Base-by-base conservation (phyloP, 2,329 filamentous ascomycete species). In the Ceratocystis eucalypticola region DNA sequence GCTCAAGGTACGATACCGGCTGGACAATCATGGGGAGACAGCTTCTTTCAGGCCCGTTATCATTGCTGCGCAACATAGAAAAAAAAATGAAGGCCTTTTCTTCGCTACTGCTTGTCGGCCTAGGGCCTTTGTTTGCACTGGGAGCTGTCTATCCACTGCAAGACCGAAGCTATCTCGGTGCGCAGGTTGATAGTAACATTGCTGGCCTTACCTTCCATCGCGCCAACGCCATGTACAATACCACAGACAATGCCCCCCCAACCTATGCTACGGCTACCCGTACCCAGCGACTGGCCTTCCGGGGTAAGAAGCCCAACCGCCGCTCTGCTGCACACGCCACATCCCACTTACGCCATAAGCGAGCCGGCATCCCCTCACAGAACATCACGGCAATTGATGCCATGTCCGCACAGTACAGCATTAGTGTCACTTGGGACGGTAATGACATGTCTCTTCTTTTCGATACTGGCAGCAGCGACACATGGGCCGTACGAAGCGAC, bases 391-490 rank as follows among this genome's bases (percentile, higher is more conserved):
- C 73, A n/a, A 70, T 77, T 2, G 74, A 74, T 1, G 71, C 72
- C 12, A 76, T 74, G 62, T 77, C 76, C 5, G 78, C 76, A 1
- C 76, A 78, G 64, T 79, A 79, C 64, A 76, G 75, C 65, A 72
- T 79, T 55, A 71, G 77, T 61, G 77, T 76, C 59, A 70, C 66
- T 3, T 79, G 77, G 76, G 76, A 78, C 45, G 72, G 72, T 17
- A 71, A 71, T 6, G 73, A 74, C 0, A 70, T 77, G 37, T 77
- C 75, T 73, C 71, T 82, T 33, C 70, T 80, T 12, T 73, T 83
- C 61, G 80, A 82, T 69, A 81, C 80, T 0, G 80, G 78, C 28
- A 81, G 79, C 70, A 77, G 79, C 25, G 80, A 83, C 68, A 82
- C 80, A 0, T 82, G 80, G 80, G 75, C 77, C 1, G 75, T 76